Evolutionary conservation across 2,329 filamentous ascomycete genomes (phyloP), one percentile per base, ranked within the genome.

Genomic region (Ophiosphaerella herpotricha): DNA sequence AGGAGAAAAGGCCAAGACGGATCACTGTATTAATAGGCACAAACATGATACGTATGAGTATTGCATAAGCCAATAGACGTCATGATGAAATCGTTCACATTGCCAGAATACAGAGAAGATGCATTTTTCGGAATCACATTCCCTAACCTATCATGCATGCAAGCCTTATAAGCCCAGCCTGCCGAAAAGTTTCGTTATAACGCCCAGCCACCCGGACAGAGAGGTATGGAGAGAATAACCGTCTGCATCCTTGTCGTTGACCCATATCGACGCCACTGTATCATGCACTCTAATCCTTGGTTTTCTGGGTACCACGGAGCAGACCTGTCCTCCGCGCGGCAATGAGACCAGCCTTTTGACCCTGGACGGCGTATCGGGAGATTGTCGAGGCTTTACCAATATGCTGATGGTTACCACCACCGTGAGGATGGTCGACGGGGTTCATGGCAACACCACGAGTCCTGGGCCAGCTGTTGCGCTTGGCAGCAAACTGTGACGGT

Each of bases 381-480:
- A 99, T 99, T 78, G 94, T 99, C 68, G 94, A 99, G 74, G 94
- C 94, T 85, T 99, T 97, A 89, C 94, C 92, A 77, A 97, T 97
- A 82, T 99, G 94, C 86, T 99, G 94, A 82, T 99, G 94, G 88
- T 99, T 97, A 96, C 94, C 93, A 80, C 79, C 79, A 78, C 79
- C 79, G 77, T 81, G 79, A 72, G 79, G 79, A 87, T 99, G 94
- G 83, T 99, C 94, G 75, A 99, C 94, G 74, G 94, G 94, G 85
- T 99, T 99, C 94, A 99, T 99, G 82, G 94, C 94, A 88, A 99
- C 94, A 97, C 94, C 94, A 94, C 94, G 93, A 86, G 94, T 99
- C 90, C 96, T 97, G 82, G 94, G 94, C 94, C 94, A 99, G 77
- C 87, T 93, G 91, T 99, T 97, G 78, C 94, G 91, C 91, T 99